Conservation (phyloP, 108 stramenopile species). For the Conticribra guillardii region DNA sequence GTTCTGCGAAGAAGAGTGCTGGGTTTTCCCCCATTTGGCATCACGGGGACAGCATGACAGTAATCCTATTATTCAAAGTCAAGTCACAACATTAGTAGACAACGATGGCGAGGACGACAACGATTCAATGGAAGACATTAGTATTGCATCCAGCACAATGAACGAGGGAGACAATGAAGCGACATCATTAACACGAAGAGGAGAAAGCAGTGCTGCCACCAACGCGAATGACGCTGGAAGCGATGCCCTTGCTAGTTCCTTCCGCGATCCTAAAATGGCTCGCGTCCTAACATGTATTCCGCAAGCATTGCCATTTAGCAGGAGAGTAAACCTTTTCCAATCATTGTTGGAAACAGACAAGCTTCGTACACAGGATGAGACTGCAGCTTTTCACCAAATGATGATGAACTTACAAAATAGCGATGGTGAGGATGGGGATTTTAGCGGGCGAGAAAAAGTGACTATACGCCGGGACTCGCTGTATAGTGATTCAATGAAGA, state of each 20-base stretch:
- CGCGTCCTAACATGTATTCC: constrained; percentile 81
- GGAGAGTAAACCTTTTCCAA: constrained; percentile 79
- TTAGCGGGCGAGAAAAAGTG: constrained; percentile 62
- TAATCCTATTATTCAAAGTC: constrained; percentile 49
- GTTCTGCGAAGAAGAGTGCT: constrained; percentile 78
- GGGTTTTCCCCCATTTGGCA: constrained; percentile 77
- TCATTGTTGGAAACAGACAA: constrained; percentile 78
- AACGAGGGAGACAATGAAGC: constrained; percentile 21
- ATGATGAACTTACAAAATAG: constrained; percentile 35
- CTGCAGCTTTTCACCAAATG: constrained; percentile 35
- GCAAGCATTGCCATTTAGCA: constrained; percentile 83
- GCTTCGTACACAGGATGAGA: constrained; percentile 46
- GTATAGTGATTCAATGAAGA: constrained; percentile 80
- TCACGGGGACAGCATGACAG: constrained; percentile 53
- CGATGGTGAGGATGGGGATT: constrained; percentile 47
- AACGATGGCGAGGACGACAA: constrained; percentile 39
- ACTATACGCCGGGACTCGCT: constrained; percentile 71
- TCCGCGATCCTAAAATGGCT: constrained; percentile 87
- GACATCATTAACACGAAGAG: constrained; percentile 17
- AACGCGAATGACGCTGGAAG: constrained; percentile 46
- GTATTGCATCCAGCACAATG: constrained; percentile 25
- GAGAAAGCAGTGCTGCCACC: no score
- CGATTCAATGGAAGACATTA: constrained; percentile 33
- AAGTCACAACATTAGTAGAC: constrained; percentile 39
- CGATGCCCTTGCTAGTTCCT: constrained; percentile 75